phyloP scores from a whole-genome alignment of 352 stramenopile species.

The Pythium aquatile region DNA sequence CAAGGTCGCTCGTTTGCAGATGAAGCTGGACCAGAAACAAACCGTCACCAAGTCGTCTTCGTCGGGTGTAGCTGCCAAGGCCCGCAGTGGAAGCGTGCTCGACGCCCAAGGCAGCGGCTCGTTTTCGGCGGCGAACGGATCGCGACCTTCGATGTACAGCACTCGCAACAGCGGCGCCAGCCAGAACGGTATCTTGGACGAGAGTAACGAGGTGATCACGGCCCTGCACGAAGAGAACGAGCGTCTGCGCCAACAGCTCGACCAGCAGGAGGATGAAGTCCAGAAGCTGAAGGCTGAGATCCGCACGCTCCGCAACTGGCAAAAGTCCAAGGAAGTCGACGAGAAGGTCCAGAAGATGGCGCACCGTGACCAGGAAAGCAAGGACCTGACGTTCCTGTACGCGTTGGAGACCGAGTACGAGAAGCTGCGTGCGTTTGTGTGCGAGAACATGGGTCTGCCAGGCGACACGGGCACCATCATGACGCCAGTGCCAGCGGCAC shows the following conservation, averaged over 20 bases:
- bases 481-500: neutral
- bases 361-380: slow-evolving; percentile 81
- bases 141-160: slow-evolving; percentile 44
- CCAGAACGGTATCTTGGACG: slow-evolving; percentile 65
- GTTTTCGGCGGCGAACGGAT: slow-evolving; percentile 14
- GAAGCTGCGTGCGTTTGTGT: slow-evolving; percentile 77
- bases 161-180: slow-evolving; percentile 63
- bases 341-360: slow-evolving; percentile 88
- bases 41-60: slow-evolving; percentile 21
- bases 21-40: slow-evolving; percentile 36
- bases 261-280: slow-evolving; percentile 72
- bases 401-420: slow-evolving; percentile 84
- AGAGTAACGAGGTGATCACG: slow-evolving; percentile 87
- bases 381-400: slow-evolving; percentile 80
- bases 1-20: slow-evolving; percentile 40
- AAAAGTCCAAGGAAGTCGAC: slow-evolving; percentile 85
- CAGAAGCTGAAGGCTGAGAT: slow-evolving; percentile 78
- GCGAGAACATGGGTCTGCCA: slow-evolving; percentile 71
- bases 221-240: slow-evolving; percentile 84
- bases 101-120: slow-evolving; percentile 13
- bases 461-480: slow-evolving; percentile 56
- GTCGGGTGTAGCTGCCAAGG: slow-evolving; percentile 15
- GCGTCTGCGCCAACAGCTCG: slow-evolving; percentile 65
- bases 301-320: slow-evolving; percentile 77
- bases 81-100: slow-evolving; percentile 7